phyloP scores from a whole-genome alignment of 23 red algal species.

The Gracilaria domingensis region DNA sequence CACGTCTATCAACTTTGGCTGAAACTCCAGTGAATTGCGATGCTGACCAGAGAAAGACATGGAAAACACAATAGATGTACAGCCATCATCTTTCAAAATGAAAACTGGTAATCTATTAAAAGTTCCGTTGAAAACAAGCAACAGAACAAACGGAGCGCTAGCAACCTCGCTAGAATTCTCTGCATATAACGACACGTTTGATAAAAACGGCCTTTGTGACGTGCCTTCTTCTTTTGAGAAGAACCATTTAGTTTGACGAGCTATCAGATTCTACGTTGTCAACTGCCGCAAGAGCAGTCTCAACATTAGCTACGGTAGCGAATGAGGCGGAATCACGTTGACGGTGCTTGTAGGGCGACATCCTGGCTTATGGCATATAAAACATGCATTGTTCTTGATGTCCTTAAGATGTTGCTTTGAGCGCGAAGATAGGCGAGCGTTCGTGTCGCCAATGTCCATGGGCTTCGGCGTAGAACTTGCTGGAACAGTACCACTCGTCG shows the following conservation, averaged over 20 bases:
- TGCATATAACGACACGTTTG: not conserved
- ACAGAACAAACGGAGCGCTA: not conserved
- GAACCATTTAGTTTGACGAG: not conserved
- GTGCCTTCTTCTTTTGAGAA: not conserved
- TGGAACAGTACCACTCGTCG: not conserved
- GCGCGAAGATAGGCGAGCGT: not conserved
- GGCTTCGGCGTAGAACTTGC: not conserved
- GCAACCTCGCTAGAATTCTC: not conserved
- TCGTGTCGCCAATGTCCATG: constrained; percentile 13
- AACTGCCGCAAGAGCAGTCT: not conserved
- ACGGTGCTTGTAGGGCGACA: not conserved
- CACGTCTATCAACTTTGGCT: constrained; percentile 7
- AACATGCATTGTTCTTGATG: no score
- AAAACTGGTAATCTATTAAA: not conserved
- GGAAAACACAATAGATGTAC: constrained; percentile 31
- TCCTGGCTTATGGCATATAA: not conserved
- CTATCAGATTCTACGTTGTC: not conserved
- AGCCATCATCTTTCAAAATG: constrained; percentile 32
- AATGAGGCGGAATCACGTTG: no score
- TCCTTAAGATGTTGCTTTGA: not conserved
- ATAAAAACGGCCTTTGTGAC: not conserved
- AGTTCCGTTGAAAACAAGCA: not conserved
- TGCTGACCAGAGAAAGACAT: not conserved
- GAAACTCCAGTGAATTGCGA: not conserved
- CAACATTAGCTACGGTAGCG: not conserved